phyloP scores from a whole-genome alignment of 2,329 filamentous ascomycete genomes.

The Alternaria sp. region DNA sequence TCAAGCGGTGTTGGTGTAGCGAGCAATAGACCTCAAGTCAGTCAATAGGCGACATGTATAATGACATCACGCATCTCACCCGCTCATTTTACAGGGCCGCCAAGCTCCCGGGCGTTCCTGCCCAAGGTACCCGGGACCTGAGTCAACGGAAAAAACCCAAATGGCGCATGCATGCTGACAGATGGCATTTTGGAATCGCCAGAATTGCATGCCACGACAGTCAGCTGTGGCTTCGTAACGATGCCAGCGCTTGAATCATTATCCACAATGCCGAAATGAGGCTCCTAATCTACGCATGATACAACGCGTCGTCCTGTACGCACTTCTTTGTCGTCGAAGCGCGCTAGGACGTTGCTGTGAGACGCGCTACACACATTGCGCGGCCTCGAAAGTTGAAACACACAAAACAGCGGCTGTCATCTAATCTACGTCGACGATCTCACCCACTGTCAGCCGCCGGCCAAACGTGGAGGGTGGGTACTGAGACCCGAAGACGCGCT shows the following conservation, averaged over 20 bases:
- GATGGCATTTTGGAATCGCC: slow-evolving; percentile 1
- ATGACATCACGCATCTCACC: slow-evolving; percentile 20
- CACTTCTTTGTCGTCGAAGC: background rate
- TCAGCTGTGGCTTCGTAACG: slow-evolving; percentile 6
- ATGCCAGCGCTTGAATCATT: slow-evolving; percentile 1
- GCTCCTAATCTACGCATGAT: background rate
- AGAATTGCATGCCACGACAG: background rate
- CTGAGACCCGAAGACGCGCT: slow-evolving; percentile 1
- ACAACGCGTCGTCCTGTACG: slow-evolving; percentile 12
- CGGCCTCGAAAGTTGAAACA: slow-evolving; percentile 13
- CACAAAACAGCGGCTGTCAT: slow-evolving; percentile 11
- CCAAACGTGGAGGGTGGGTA: slow-evolving; percentile 7
- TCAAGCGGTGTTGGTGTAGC: background rate
- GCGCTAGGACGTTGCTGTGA: slow-evolving; percentile 5
- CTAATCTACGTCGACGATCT: slow-evolving; percentile 16
- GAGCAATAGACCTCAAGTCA: background rate
- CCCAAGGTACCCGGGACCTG: background rate
- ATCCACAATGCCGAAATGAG: slow-evolving; percentile 5
- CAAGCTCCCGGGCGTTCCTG: background rate
- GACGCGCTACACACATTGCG: slow-evolving; percentile 13
- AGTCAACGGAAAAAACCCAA: background rate
- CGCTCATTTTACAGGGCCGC: background rate
- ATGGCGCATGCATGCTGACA: background rate
- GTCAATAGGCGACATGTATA: slow-evolving; percentile 5
- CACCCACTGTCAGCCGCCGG: slow-evolving; percentile 3